Evolutionary conservation across 2,329 filamentous ascomycete genomes (phyloP).

Genomic region (Epichloe sp.): DNA sequence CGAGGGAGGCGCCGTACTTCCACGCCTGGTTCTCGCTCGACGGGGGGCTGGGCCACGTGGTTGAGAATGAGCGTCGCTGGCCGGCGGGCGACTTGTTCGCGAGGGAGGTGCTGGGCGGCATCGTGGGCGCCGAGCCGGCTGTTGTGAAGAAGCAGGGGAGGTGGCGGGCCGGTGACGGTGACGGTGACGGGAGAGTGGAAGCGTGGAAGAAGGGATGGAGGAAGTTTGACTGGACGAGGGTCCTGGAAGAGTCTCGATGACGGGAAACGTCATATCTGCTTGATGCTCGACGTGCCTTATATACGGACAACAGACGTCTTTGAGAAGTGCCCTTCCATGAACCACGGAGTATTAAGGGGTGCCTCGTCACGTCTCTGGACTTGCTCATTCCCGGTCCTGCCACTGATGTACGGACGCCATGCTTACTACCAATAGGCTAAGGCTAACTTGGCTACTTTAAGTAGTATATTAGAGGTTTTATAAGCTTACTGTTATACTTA

Average conservation of each 20-base stretch:
- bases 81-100: conserved; percentile 87
- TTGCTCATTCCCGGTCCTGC: too few species aligned
- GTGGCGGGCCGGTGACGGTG: conserved; percentile 39
- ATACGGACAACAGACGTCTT: too few species aligned
- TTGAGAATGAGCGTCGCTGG: conserved; percentile 78
- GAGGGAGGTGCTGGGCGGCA: conserved; percentile 80
- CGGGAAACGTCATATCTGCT: too few species aligned
- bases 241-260: conserved; percentile 28
- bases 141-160: conserved; percentile 81
- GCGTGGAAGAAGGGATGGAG: conserved; percentile 75
- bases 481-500: too few species aligned
- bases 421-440: too few species aligned
- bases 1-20: conserved; percentile 98
- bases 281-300: too few species aligned
- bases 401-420: too few species aligned
- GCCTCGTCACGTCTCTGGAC: too few species aligned
- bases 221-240: conserved; percentile 77
- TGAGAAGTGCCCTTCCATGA: too few species aligned
- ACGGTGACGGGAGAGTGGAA: conserved; percentile 40
- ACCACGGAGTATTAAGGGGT: too few species aligned
- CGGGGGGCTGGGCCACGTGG: conserved; percentile 81
- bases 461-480: too few species aligned
- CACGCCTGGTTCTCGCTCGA: conserved; percentile 93
- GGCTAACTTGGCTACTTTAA: too few species aligned
- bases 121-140: conserved; percentile 71